Evolutionary conservation across 2,329 filamentous ascomycete genomes (phyloP), one percentile per base, ranked within the genome.

Genomic region (Nemania bipapillata): DNA sequence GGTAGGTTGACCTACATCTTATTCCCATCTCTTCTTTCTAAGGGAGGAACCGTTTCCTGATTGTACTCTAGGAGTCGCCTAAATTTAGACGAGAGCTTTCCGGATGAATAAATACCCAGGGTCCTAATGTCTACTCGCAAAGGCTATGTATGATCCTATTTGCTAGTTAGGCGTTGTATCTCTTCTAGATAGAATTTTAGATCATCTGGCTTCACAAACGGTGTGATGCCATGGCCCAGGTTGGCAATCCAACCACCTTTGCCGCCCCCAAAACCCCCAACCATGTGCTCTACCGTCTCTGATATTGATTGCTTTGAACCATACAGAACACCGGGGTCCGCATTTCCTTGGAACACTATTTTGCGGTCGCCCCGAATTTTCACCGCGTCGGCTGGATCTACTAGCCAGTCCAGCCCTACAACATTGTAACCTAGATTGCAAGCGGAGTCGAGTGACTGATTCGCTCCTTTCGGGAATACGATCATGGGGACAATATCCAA

Each of bases 381-480:
- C 75, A 93, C 90, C 11, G 96, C 94, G 74, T 96, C 90, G 2
- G 90, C 91, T 11, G 96, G 92, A 75, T 96, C 93, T 76, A 97
- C 92, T 55, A 96, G 85, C 96, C 96, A 99, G 82, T 99, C 96
- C 73, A 99, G 85, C 4, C 96, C 93, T 65, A 99, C 92, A 42
- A 97, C 93, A 77, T 98, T 89, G 84, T 98, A 99, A 47, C 94
- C 94, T 17, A 94, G 88, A 76, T 94, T 85, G 83, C 94, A 97
- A 22, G 96, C 87, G 35, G 92, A 90, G 74, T 97, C 92, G 56
- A 99, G 86, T 3, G 94, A 93, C 80, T 97, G 96, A 92, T 96
- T 98, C 11, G 96, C 95, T 11, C 96, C 96, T 84, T 99, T 99
- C 40, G 96, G 94, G 80, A 99, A 99, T 26, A 98, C 94, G 4